A percentile compares a stretch with the other conserved stretches of the same genome.
Evolutionary conservation across 352 stramenopile species (phyloP).

Genomic region (Globisporangium recalcitrans): DNA sequence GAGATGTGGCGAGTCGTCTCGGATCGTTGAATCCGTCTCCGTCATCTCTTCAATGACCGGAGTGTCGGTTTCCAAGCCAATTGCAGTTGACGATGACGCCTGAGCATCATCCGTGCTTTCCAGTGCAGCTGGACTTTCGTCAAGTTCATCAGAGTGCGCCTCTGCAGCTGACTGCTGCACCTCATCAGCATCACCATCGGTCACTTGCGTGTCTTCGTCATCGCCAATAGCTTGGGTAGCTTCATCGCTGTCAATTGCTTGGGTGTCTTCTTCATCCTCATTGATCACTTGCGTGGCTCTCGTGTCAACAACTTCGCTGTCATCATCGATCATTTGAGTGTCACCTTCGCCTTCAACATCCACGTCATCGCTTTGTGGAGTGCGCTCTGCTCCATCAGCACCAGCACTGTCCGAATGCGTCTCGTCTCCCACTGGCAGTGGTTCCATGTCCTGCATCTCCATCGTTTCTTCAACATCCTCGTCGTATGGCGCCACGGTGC

Average conservation of each 20-base stretch:
- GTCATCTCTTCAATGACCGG: not conserved
- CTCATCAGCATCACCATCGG: not conserved
- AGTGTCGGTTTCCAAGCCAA: not conserved
- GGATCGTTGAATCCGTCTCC: not conserved
- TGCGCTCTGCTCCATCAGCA: not conserved
- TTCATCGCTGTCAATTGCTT: not conserved
- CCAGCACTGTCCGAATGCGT: not conserved
- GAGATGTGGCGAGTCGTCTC: not conserved
- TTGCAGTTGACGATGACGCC: not conserved
- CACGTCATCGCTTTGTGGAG: not conserved
- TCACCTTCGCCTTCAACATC: conserved; percentile 9
- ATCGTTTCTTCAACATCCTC: not conserved
- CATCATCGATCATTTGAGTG: conserved; percentile 23
- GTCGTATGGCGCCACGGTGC: not conserved
- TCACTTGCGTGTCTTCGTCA: not conserved
- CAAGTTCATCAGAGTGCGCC: not conserved
- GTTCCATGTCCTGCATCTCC: conserved; percentile 3
- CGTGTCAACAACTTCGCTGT: conserved; percentile 1
- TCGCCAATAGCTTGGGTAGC: conserved; percentile 2
- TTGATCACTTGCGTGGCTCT: conserved; percentile 1
- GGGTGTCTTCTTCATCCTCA: conserved; percentile 1
- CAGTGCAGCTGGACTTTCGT: not conserved
- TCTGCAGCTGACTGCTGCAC: not conserved
- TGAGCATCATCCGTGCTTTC: not conserved
- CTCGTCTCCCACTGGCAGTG: not conserved